phyloP scores from a whole-genome alignment of 2,329 filamentous ascomycete genomes.

The Aspergillus calidoustus region DNA sequence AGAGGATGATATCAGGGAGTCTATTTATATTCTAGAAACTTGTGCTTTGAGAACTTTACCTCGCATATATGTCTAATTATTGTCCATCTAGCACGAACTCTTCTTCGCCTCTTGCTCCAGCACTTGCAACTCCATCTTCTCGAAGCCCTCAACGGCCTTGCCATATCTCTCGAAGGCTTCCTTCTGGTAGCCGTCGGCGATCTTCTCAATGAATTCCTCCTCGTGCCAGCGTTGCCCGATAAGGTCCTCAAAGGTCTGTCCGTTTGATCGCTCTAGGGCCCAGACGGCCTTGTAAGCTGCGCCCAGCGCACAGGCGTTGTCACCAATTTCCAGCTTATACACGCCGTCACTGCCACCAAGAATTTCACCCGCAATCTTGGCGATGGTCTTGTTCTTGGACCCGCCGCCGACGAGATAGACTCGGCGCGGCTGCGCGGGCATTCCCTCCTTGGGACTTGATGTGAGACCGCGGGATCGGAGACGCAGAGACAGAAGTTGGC shows the following conservation, averaged over 20 bases:
- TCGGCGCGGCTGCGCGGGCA: slow-evolving; percentile 83
- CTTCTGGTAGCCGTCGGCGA: slow-evolving; percentile 78
- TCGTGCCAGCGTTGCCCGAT: slow-evolving; percentile 86
- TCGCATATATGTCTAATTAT: background rate
- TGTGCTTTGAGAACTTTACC: background rate
- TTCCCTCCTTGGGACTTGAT: slow-evolving; percentile 53
- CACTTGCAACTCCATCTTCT: slow-evolving; percentile 72
- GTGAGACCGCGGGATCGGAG: slow-evolving; percentile 82
- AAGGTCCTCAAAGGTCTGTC: slow-evolving; percentile 85
- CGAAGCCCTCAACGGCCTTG: slow-evolving; percentile 74
- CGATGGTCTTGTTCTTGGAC: slow-evolving; percentile 86
- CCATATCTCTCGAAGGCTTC: slow-evolving; percentile 80
- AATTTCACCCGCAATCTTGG: slow-evolving; percentile 81
- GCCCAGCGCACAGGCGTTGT: slow-evolving; percentile 91
- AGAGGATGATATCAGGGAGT: background rate
- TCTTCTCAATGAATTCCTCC: slow-evolving; percentile 77
- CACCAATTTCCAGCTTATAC: slow-evolving; percentile 90
- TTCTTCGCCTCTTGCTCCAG: slow-evolving; percentile 48
- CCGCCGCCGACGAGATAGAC: slow-evolving; percentile 96
- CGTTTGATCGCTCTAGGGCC: slow-evolving; percentile 71
- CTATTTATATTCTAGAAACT: background rate
- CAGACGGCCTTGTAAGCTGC: slow-evolving; percentile 96
- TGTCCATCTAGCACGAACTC: background rate
- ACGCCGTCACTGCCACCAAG: slow-evolving; percentile 88
- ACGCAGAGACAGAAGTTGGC: slow-evolving; percentile 89